Evolutionary conservation across 83 land plant genomes (phyloP).

Genomic region (Thuja plicata): DNA sequence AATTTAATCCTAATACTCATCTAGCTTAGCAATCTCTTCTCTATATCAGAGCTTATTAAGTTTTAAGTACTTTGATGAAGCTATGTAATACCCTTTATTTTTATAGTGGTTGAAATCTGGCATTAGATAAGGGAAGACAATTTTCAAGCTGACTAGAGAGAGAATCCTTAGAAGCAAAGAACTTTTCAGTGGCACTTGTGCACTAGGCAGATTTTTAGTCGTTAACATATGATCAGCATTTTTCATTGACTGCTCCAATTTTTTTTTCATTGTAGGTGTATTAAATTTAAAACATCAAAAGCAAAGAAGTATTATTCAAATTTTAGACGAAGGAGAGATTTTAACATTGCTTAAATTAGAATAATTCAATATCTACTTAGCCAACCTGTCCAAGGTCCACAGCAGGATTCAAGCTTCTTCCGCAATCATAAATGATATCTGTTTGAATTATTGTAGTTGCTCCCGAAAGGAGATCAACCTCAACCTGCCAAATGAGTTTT

Average conservation of each 20-base stretch:
- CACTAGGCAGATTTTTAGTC: not conserved
- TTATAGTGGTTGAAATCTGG: not conserved
- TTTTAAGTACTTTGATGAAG: not conserved
- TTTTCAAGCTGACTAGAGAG: not conserved
- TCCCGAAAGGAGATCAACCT: constrained; percentile 86
- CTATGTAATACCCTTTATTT: not conserved
- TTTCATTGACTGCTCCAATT: not conserved
- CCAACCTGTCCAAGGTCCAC: constrained; percentile 95
- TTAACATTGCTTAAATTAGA: not conserved
- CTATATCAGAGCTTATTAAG: no score
- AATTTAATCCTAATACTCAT: not conserved
- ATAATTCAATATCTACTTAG: not conserved
- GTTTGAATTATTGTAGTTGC: constrained; percentile 67
- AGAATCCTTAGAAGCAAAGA: not conserved
- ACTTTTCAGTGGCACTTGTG: not conserved
- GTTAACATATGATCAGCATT: not conserved
- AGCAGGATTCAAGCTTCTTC: constrained; percentile 93
- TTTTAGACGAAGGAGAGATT: not conserved
- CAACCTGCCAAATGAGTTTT: constrained; percentile 59
- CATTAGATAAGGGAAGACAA: not conserved
- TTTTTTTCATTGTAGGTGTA: not conserved
- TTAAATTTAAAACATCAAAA: not conserved
- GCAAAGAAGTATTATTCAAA: no score
- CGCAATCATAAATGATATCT: constrained; percentile 89
- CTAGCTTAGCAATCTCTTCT: not conserved